Conservation (phyloP, 2,329 filamentous ascomycete species). For the Alternaria longipes region DNA sequence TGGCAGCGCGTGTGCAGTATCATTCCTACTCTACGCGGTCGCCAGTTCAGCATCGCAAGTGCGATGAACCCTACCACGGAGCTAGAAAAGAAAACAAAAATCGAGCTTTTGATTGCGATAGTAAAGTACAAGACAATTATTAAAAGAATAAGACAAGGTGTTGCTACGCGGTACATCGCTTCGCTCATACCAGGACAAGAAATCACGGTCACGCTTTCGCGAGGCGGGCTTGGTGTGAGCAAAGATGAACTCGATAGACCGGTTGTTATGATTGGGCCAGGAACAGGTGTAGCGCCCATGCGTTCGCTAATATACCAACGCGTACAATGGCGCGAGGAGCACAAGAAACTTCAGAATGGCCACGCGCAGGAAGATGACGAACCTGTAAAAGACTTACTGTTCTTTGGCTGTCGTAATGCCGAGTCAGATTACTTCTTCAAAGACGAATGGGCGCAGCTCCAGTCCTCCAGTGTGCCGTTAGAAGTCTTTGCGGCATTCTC, state of each 20-base stretch:
- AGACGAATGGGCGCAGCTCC: conserved; percentile 72
- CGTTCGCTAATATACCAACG: conserved; percentile 83
- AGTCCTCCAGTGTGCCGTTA: conserved; percentile 54
- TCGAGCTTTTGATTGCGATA: conserved; percentile 84
- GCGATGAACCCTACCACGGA: conserved; percentile 58
- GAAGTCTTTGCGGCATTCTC: conserved; percentile 73
- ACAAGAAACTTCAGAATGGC: neutral
- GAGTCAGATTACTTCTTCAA: conserved; percentile 82
- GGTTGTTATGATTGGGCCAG: conserved; percentile 81
- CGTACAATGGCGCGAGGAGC: conserved; percentile 49
- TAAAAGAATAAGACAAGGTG: conserved; percentile 81
- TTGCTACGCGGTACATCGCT: conserved; percentile 88
- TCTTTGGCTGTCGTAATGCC: conserved; percentile 85
- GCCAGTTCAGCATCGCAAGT: conserved; percentile 92
- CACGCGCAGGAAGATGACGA: conserved; percentile 2
- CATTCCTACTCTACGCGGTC: conserved; percentile 83
- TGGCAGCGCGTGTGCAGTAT: conserved; percentile 75
- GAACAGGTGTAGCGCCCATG: conserved; percentile 87
- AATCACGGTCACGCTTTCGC: conserved; percentile 67
- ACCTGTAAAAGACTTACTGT: conserved; percentile 61
- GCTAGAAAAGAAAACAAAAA: conserved; percentile 51
- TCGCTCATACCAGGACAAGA: conserved; percentile 66
- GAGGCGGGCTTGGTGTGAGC: conserved; percentile 58
- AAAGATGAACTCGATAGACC: conserved; percentile 61
- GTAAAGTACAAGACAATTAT: conserved; percentile 92